Evolutionary conservation across 2,329 filamentous ascomycete genomes (phyloP).

Genomic region (Elsinoe necatrix): DNA sequence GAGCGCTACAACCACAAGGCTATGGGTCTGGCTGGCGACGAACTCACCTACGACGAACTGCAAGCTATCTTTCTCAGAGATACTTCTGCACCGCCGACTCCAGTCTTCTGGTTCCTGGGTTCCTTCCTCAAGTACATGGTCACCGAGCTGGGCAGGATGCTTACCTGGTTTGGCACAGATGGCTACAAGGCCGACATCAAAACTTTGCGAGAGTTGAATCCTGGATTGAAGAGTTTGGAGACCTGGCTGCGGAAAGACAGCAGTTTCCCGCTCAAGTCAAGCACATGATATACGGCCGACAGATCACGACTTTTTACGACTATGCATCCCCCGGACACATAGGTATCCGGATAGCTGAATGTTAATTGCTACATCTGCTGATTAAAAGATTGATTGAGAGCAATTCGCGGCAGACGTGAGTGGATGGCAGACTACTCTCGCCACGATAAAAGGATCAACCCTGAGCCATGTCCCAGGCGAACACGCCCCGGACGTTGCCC

Average conservation of each 20-base stretch:
- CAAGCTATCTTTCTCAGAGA: conserved; percentile 39
- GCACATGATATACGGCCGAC: neutral
- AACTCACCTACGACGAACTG: conserved; percentile 43
- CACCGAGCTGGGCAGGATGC: conserved; percentile 28
- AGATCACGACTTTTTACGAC: neutral
- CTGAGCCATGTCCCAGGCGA: neutral
- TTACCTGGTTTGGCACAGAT: conserved; percentile 42
- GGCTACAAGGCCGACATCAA: conserved; percentile 43
- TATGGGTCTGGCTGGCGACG: conserved; percentile 46
- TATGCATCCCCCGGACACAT: neutral
- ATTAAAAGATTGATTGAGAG: neutral
- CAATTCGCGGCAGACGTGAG: neutral
- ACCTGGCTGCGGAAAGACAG: conserved; percentile 28
- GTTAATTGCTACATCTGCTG: neutral
- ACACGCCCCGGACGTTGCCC: conserved; percentile 6
- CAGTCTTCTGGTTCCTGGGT: conserved; percentile 38
- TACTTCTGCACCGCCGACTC: conserved; percentile 38
- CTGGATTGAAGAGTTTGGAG: conserved; percentile 33
- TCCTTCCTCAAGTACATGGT: conserved; percentile 37
- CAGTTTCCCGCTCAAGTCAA: conserved; percentile 20
- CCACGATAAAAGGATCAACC: too few species aligned
- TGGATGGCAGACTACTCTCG: too few species aligned
- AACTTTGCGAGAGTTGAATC: conserved; percentile 37
- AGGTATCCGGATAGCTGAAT: neutral
- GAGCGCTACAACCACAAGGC: conserved; percentile 39